These are phyloP conservation scores for Sphaerobolus stellatus DNA, from an alignment of 1,284 basidiomycete species.

Conservation along the genomic window DNA sequence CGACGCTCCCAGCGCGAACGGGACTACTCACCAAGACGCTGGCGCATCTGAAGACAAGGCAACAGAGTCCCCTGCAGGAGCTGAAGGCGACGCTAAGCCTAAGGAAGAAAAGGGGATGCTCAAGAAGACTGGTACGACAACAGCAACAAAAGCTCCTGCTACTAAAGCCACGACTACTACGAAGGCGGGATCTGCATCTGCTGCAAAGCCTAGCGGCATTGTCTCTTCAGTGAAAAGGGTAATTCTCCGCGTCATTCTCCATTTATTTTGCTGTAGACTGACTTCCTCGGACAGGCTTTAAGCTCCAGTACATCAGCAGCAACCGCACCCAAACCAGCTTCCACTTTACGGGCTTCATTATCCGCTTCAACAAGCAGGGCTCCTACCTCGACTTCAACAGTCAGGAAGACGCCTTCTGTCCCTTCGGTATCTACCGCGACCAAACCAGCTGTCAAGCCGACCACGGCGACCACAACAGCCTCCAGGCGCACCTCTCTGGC, in stretches of 20 bases:
- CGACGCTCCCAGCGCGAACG: constrained; percentile 21
- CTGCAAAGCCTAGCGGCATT: neutral
- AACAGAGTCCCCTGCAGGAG: constrained; percentile 14
- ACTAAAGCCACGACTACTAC: constrained; percentile 12
- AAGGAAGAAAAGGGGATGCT: constrained; percentile 14
- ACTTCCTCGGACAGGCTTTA: neutral
- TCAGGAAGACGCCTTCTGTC: constrained; percentile 3
- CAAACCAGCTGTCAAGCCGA: neutral
- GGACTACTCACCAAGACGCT: constrained; percentile 10
- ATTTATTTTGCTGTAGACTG: neutral
- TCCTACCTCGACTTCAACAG: neutral
- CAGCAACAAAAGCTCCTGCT: constrained; percentile 5
- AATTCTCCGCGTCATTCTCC: neutral
- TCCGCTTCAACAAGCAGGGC: constrained; percentile 1
- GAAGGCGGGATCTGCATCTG: constrained; percentile 3
- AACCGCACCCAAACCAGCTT: neutral
- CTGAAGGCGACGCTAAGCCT: constrained; percentile 14
- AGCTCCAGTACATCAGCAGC: constrained; percentile 4
- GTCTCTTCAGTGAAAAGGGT: constrained; percentile 5
- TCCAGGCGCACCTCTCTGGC: constrained; percentile 18
- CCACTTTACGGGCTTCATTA: neutral
- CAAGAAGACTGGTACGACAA: constrained; percentile 12
- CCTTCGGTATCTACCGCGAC: neutral
- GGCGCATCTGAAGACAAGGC: constrained; percentile 15
- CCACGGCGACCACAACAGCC: constrained; percentile 37